Evolutionary conservation across 2,329 filamentous ascomycete species (phyloP), one percentile per base, ranked within the genome.

Genomic region (Periglandula ipomoeae): DNA sequence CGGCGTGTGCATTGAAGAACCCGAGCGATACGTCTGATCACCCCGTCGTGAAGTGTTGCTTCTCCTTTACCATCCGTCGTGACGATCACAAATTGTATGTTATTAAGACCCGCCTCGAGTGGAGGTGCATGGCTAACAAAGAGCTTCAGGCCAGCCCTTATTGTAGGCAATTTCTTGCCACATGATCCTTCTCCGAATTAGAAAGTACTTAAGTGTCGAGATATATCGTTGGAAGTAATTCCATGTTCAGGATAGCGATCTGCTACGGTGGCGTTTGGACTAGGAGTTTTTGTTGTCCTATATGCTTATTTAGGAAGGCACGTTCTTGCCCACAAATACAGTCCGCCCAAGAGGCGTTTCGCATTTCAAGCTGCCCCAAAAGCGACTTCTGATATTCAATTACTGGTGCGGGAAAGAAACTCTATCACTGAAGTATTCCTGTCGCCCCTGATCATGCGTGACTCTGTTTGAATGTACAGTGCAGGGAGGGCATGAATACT

Each of bases 61-160:
- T 98, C 68, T 97, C 91, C 0, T 96, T 98, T 64, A 95, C 91
- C 50, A 95, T 98, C 57, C 82, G 89, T 59, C 82, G 91, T 61
- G 93, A 98, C 70, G 87, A 89, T 53, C 88, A 96, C 67, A 95
- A 96, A 63, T 89, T 98, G 93, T 96, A 71, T 77, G 90, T 65
- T 38, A n/a, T 22, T 20, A 32, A 22, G 19, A 5, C n/a, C 5
- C 44, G 32, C 23, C 17, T 46, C 11, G 8, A 7, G 15, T 24
- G 23, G 9, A 13, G 8, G 17, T 11, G 34, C 17, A n/a, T 53
- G 39, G 47, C 40, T 17, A 53, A 50, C 11, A 17, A n/a, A 37
- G 42, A 32, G 22, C 24, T 22, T 20, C 57, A 95, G 93, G 62
- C 93, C 93, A 46, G 89, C 88, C 46, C 73, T 98, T 55, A 98